Conservation (phyloP, 768 basidiomycete species). For the Podaxis pistillaris region DNA sequence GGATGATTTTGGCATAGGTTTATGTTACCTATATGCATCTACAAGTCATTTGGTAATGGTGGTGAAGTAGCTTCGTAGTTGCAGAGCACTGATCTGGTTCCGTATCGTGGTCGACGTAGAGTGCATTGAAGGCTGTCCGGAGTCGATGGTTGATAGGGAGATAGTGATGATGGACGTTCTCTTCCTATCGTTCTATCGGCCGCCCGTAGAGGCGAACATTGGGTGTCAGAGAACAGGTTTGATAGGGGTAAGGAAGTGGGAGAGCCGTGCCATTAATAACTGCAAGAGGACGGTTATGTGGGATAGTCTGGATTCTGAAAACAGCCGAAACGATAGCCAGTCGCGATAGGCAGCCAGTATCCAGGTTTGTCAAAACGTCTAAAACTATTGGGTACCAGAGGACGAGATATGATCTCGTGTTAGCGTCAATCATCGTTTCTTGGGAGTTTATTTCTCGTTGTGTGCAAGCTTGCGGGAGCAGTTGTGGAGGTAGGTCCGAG, state of each 20-base stretch:
- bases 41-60: neutral
- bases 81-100: neutral
- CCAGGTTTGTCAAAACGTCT: neutral
- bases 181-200: neutral
- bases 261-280: neutral
- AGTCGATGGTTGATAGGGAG: neutral
- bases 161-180: neutral
- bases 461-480: neutral
- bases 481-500: neutral
- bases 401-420: neutral
- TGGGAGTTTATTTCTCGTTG: constrained; percentile 8
- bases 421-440: neutral
- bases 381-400: neutral
- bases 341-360: neutral
- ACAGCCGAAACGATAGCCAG: neutral
- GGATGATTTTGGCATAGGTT: neutral
- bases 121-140: neutral
- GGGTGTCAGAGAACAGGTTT: neutral
- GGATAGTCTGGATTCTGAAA: neutral
- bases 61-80: neutral
- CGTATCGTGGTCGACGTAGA: neutral
- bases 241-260: neutral
- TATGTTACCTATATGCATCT: neutral
- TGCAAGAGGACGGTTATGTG: neutral
- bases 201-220: neutral